These are phyloP conservation scores for Trametes cingulata DNA, from an alignment of 768 basidiomycete genomes.

Conservation along the genomic window DNA sequence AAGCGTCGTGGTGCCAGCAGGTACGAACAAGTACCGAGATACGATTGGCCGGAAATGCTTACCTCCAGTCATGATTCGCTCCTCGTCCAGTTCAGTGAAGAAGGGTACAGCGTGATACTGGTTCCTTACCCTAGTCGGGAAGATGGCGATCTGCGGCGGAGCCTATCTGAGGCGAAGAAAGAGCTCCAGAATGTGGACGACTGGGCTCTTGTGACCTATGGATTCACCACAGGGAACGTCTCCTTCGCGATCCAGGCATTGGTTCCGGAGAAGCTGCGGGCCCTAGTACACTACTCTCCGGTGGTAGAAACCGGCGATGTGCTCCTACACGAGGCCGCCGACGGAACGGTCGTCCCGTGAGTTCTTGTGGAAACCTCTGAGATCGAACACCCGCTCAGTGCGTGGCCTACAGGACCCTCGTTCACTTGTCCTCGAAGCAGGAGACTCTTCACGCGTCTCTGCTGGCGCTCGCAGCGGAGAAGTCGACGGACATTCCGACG, in stretches of 20 bases:
- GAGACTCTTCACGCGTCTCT: constrained; percentile 36
- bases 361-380: neutral
- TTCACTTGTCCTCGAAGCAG: constrained; percentile 41
- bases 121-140: constrained; percentile 29
- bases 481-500: constrained; percentile 28
- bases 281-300: constrained; percentile 41
- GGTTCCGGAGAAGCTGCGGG: constrained; percentile 25
- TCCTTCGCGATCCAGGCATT: neutral
- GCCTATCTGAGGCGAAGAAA: constrained; percentile 18
- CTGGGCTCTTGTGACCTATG: constrained; percentile 23
- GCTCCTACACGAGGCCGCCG: constrained; percentile 30
- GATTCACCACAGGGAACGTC: neutral
- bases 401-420: constrained; percentile 30
- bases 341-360: constrained; percentile 34
- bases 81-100: constrained; percentile 36
- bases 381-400: neutral
- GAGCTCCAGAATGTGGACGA: constrained; percentile 1
- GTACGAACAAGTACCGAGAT: constrained; percentile 20
- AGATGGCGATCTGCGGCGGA: constrained; percentile 20
- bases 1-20: constrained; percentile 40
- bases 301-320: constrained; percentile 26
- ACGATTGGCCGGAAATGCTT: neutral
- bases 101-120: constrained; percentile 41
- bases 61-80: neutral
- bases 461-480: constrained; percentile 28